Base-by-base conservation (phyloP, 1,139 yeast species). In the Yarrowia galli region DNA sequence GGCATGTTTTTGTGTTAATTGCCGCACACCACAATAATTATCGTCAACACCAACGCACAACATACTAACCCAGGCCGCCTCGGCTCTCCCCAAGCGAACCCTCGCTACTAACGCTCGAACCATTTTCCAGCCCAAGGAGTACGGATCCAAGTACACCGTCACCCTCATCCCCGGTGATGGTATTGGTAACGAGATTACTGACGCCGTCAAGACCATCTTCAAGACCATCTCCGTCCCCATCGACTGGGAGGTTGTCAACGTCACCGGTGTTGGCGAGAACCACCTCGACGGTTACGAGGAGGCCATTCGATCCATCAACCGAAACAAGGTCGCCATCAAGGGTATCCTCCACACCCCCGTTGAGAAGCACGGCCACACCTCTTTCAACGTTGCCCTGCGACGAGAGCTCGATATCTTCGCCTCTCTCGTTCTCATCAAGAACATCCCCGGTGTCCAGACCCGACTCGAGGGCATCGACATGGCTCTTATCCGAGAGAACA, bases 161-260 rank as follows among this genome's bases (percentile, higher is more conserved):
- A 92, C 98, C 69, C 85, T 95, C 79, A 89, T 95, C 76, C 98
- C 98, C 71, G 95, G 88, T 76, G 99, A 95, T 79, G 99, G 99
- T 86, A 89, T 93, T 73, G 99, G 99, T 81, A 89, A 89, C 78
- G 98, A 95, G 83, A 91, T 92, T 79, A 89, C 98, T 70, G 96
- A 91, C 80, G 89, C 98, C 46, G 99, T 95, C 72, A 88, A 90
- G 81, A 86, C 92, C 74, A 91, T 95, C 77, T 95, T 93, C 85
- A 85, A 88, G 79, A 87, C 91, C 72, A 89, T 87, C 81, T 88
- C 86, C 73, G 90, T 93, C 58, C 99, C 99, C 73, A 88, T 95
- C 74, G 97, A 92, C 76, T 95, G 96, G 89, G 98, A 95, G 82
- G 89, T 91, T 73, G 87, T 93, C 74, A 91, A 92, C 71, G 95